Base-by-base conservation (phyloP, 1,284 basidiomycete genomes). In the Apiotrichum akiyoshidainum region DNA sequence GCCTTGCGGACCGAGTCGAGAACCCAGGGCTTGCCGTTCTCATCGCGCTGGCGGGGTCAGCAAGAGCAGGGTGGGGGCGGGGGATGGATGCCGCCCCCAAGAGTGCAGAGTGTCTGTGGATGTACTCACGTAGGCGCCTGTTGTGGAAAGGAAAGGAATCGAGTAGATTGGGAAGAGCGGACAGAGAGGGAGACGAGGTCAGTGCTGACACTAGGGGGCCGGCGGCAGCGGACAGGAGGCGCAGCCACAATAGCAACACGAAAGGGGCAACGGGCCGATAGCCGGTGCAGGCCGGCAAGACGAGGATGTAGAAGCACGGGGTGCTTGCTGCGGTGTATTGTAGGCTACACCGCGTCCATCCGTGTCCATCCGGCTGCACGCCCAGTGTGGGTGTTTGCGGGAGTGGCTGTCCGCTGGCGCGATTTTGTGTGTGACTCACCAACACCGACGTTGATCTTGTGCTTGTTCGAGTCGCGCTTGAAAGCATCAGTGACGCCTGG, bases 371-470 rank as follows among this genome's bases (percentile, higher is more conserved):
- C 26, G 26, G 26, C 26, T 3, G 26, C 26, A 31, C 26, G 26
- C 26, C 7, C 26, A 31, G 3, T 31, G 26, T 31, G 26, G 26
- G 26, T 31, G 26, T 31, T 31, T 31, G 26, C 26, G 26, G 26
- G 26, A 31, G 26, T 41, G 12, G 12, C n/a, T 44, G 9, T 44
- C 42, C 42, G 11, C 5, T 21, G n/a, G 6, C 9, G n/a, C 45
- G 31, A 31, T 7, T 46, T 5, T 26, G 22, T 26, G 22, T 5
- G 31, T 46, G 22, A 52, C 51, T 52, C 75, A 74, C 92, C 92
- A 67, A 94, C 92, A 75, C 95, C 95, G 58, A 99, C 83, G 82
- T 99, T 99, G 78, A 98, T 97, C 81, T 99, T 99, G 71, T 87
- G 87, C 68, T 86, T 86, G 85, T 96, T 92, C 57, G 89, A 88